Conservation (phyloP, 176 grass and related monocot genomes). For the Puya raimondii region DNA sequence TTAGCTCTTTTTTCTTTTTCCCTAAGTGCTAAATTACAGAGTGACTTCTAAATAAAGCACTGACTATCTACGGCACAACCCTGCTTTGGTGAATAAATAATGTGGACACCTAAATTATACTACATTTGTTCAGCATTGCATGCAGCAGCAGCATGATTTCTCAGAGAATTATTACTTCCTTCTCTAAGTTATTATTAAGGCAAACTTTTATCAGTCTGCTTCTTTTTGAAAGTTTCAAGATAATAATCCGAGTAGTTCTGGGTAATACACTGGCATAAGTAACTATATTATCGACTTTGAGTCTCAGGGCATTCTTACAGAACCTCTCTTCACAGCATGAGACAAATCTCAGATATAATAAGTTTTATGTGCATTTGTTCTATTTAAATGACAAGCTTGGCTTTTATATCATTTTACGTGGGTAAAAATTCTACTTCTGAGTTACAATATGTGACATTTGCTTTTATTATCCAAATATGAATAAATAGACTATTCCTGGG, state of each 20-base stretch:
- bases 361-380: not conserved
- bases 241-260: not conserved
- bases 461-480: slow-evolving; percentile 17
- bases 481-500: slow-evolving; percentile 73
- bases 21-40: too few relatives aligned
- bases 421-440: not conserved
- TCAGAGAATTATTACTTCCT: too few relatives aligned
- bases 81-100: too few relatives aligned
- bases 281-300: not conserved
- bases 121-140: too few relatives aligned
- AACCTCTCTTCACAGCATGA: not conserved
- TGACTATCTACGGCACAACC: too few relatives aligned
- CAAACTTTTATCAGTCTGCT: too few relatives aligned
- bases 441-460: not conserved
- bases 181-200: too few relatives aligned
- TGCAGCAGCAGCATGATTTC: too few relatives aligned
- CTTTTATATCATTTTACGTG: not conserved
- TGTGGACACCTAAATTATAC: too few relatives aligned
- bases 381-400: not conserved
- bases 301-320: not conserved
- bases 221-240: too few relatives aligned
- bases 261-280: not conserved
- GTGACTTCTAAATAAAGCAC: too few relatives aligned
- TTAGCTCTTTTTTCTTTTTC: too few relatives aligned
- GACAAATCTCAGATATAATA: not conserved